Evolutionary conservation across 1,139 yeast genomes (phyloP).

Genomic region (Eremothecium sinecaudum): DNA sequence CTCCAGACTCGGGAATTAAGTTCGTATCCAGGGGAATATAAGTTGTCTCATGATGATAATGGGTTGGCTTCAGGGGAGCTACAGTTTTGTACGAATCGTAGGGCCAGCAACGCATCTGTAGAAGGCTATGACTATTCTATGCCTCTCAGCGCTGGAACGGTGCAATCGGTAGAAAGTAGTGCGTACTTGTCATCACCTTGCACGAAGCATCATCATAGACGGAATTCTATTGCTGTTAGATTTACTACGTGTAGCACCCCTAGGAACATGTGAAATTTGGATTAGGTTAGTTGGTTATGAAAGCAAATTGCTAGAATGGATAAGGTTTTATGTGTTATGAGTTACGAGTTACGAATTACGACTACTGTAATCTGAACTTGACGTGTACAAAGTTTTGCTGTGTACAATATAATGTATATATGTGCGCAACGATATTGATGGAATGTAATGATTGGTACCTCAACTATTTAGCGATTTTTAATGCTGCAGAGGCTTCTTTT

Average conservation of each 20-base stretch:
- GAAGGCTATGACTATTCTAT: neutral
- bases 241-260: conserved; percentile 20
- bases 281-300: neutral
- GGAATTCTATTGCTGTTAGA: conserved; percentile 28
- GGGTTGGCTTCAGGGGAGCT: neutral
- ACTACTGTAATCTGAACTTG: neutral
- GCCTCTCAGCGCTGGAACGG: conserved; percentile 2
- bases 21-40: too few species aligned
- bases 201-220: conserved; percentile 28
- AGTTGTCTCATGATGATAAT: neutral
- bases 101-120: neutral
- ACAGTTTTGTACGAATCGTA: neutral
- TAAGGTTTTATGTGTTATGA: too few species aligned
- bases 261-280: too few species aligned
- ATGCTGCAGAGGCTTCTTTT: conserved; percentile 7
- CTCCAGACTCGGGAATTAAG: too few species aligned
- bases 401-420: neutral
- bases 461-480: too few species aligned
- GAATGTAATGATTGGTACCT: neutral
- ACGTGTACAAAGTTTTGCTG: neutral
- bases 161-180: neutral
- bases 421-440: neutral
- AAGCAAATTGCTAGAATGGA: too few species aligned
- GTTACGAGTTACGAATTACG: too few species aligned
- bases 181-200: conserved; percentile 16